A percentile compares a stretch with the other conserved stretches of the same genome.
phyloP scores from a whole-genome alignment of 2,329 filamentous ascomycete genomes.

The Beauveria bassiana region DNA sequence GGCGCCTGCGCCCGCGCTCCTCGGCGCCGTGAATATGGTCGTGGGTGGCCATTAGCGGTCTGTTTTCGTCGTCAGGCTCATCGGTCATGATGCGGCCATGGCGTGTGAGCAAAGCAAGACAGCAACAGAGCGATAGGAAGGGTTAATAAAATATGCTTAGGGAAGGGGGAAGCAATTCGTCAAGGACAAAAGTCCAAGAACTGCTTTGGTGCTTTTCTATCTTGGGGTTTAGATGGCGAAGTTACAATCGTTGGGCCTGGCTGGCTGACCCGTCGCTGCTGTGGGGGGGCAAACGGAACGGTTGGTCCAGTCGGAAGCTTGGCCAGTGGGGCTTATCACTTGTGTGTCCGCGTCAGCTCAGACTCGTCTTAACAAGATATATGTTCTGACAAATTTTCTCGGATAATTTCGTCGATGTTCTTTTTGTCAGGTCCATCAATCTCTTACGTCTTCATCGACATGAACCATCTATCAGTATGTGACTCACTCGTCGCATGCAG shows the following conservation, averaged over 20 bases:
- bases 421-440: no score
- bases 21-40: conserved; percentile 4
- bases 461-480: neutral
- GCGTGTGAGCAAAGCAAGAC: neutral
- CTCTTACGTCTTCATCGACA: neutral
- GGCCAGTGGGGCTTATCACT: neutral
- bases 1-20: neutral
- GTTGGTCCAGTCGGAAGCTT: neutral
- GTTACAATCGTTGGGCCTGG: neutral
- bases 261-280: neutral
- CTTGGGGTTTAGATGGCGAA: neutral
- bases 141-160: neutral
- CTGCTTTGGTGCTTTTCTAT: neutral
- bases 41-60: conserved; percentile 17
- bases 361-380: neutral
- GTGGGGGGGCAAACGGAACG: neutral
- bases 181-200: no score
- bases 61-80: conserved; percentile 16
- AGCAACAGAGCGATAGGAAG: neutral
- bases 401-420: no score
- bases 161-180: neutral
- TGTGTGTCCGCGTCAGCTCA: neutral
- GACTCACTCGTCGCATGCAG: neutral
- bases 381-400: neutral
- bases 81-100: conserved; percentile 13